Base-by-base conservation (phyloP, 129 eudicot species). In the Erigeron canadensis region DNA sequence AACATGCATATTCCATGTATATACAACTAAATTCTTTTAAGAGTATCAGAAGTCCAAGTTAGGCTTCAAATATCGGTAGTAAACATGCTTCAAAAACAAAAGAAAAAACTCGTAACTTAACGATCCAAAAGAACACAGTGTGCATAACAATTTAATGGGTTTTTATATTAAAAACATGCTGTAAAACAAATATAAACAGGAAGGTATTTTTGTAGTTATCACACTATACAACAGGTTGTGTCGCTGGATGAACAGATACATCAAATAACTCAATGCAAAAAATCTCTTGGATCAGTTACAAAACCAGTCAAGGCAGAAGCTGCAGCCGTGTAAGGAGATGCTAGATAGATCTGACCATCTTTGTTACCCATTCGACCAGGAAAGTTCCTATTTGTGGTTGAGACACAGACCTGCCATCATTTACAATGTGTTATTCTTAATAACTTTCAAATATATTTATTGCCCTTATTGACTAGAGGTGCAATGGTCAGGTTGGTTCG, bases 281-380 rank as follows among this genome's bases (percentile, higher is more conserved):
- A 90, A 74, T 94, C 96, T 83, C 99, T 79, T 21, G 99, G 99
- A 77, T 94, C 97, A 28, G 96, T 90, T 44, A 94, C 99, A 61
- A 73, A 94, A 23, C 99, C 97, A 12, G 97, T 94, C 84, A 94
- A 81, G 37, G 99, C 97, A 4, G 97, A 94, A 41, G 97, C 99
- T 23, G 97, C 97, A 69, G 96, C 99, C 42, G 99, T 94, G 79
- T 89, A 95, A 4, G 99, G 99, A 74, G 97, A 95, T 7, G 99
- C 99, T 15, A 90, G 73, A 77, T 90, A 95, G 12, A 95, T 86
- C 73, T 95, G 94, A 69, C 99, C 99, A 63, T 95, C 99, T 84
- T 90, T 90, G 87, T 95, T 89, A 5, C 99, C 99, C 99, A 95
- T 95, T 40, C 97, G 77, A 21, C 99, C 97, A 0, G 99, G 97